Base-by-base conservation (phyloP, 2,329 filamentous ascomycete genomes). In the Hypomyces rosellus region DNA sequence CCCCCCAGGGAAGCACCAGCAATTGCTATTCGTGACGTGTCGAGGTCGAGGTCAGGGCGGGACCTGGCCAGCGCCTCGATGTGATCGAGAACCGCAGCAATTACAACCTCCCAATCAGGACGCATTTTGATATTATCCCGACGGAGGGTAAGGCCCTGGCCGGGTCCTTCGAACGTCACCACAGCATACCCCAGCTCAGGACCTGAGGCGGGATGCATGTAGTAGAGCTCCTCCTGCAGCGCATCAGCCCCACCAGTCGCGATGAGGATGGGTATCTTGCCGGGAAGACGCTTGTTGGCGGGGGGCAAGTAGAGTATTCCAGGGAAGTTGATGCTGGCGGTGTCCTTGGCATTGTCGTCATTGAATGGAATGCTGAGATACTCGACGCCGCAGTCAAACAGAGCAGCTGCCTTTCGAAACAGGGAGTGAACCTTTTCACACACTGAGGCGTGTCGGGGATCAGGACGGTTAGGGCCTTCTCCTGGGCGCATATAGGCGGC, bases 91-190 rank as follows among this genome's bases (percentile, higher is more conserved):
- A 72, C 68, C 2, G 47, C 33, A 12, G 48, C 45, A 2, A 56
- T 55, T 3, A 73, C 69, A 0, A 54, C 45, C 40, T 74, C 71
- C 59, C 65, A 73, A 53, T 73, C 69, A 0, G 66, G 65, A 0
- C 68, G 61, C 52, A 72, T 58, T 1, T 38, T 47, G 4, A 67
- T 33, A 34, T 59, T 54, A 25, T 66, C 48, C 0, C 56, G 54
- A 1, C 61, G 59, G 0, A 73, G 60, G 3, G 64, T 52, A 4
- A 72, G 56, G 0, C 73, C 72, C 50, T 76, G 73, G 0, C 73
- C 73, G 0, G 74, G 74, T 0, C 72, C 73, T 2, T 77, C 72
- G 37, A 74, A 73, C 0, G 64, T 72, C 5, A 76, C 48, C 1
- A 69, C 64, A 0, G 72, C 73, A 48, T 75, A 76, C 0, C 74